These are phyloP conservation scores for Exobasidium rhododendri DNA, from an alignment of 1,284 basidiomycete species.

Conservation along the genomic window DNA sequence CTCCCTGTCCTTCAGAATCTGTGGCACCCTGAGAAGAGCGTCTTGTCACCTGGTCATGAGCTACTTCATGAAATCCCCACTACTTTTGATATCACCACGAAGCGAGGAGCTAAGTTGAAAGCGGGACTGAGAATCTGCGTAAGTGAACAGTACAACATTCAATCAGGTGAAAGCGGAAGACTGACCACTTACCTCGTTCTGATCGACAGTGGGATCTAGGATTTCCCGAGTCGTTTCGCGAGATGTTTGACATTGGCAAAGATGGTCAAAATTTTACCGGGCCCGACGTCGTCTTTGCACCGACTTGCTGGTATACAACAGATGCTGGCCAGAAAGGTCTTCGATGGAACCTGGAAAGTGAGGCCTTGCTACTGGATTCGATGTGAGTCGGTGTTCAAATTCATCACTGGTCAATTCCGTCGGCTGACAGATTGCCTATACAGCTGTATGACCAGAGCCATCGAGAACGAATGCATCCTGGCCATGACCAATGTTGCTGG, in stretches of 20 bases:
- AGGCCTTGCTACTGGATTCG: slow-evolving; percentile 31
- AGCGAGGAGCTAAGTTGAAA: slow-evolving; percentile 32
- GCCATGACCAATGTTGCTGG: slow-evolving; percentile 52
- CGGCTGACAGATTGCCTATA: not conserved
- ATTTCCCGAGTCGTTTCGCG: slow-evolving; percentile 42
- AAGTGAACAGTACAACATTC: not conserved
- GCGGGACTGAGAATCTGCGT: slow-evolving; percentile 45
- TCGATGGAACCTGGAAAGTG: slow-evolving; percentile 34
- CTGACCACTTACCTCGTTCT: not conserved
- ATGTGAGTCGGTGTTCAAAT: not conserved
- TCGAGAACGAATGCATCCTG: slow-evolving; percentile 44
- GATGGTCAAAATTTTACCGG: slow-evolving; percentile 23
- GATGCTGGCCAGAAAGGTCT: slow-evolving; percentile 43
- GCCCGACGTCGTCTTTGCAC: slow-evolving; percentile 49
- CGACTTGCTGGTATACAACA: slow-evolving; percentile 52
- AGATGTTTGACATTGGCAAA: slow-evolving; percentile 4
- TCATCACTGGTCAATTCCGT: too few relatives aligned
- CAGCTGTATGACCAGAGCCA: slow-evolving; percentile 30
- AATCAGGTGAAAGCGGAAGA: not conserved
- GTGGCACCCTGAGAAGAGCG: slow-evolving; percentile 50
- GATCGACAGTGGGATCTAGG: slow-evolving; percentile 43
- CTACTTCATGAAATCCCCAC: slow-evolving; percentile 21
- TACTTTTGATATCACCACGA: slow-evolving; percentile 42
- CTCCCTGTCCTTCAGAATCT: slow-evolving; percentile 28
- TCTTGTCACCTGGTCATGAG: slow-evolving; percentile 38